Percentiles rank a stretch among this genome's conserved stretches.
These are phyloP conservation scores for Sporothrix phasma DNA, from an alignment of 2,329 filamentous ascomycete genomes.

Conservation along the genomic window DNA sequence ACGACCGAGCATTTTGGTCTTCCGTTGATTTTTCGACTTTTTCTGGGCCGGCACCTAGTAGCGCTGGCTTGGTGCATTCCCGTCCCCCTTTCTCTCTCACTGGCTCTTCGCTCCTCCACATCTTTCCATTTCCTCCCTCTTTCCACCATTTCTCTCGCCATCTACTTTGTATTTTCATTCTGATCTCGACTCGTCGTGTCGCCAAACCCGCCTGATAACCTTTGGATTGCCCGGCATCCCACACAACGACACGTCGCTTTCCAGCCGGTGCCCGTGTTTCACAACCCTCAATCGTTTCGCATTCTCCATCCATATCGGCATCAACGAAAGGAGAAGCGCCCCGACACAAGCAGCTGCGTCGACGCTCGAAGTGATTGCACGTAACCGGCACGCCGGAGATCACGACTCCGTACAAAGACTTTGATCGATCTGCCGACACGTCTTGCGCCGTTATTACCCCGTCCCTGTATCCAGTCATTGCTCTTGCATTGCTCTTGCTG, in stretches of 20 bases:
- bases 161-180: background rate
- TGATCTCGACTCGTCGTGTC: background rate
- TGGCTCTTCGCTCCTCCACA: background rate
- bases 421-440: background rate
- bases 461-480: background rate
- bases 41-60: background rate
- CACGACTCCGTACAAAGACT: background rate
- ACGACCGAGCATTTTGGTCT: background rate
- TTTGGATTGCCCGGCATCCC: background rate
- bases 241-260: background rate
- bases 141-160: background rate
- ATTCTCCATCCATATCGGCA: background rate
- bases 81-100: background rate
- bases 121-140: background rate
- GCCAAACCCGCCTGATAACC: background rate
- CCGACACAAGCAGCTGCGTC: background rate
- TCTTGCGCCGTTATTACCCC: background rate
- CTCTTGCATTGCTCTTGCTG: no score
- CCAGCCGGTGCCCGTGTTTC: background rate
- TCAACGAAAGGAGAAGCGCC: background rate
- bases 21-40: conserved; percentile 5
- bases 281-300: background rate
- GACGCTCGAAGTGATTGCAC: background rate
- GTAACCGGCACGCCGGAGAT: background rate
- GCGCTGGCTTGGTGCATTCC: background rate